Base-by-base conservation (phyloP, 2,329 filamentous ascomycete genomes). In the Alternaria tenuissima region DNA sequence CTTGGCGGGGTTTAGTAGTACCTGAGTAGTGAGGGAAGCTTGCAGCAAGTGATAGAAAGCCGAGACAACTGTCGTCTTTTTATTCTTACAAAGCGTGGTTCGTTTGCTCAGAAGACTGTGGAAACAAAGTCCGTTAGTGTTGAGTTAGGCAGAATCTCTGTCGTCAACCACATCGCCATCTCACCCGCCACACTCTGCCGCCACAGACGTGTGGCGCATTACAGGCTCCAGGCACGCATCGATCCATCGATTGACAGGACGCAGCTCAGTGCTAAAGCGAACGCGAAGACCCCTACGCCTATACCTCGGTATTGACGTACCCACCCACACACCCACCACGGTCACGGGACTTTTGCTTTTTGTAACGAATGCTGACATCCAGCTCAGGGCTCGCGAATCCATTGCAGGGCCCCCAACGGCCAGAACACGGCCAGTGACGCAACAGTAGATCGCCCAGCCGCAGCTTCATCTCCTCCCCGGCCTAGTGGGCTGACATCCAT, bases 81-180 rank as follows among this genome's bases (percentile, higher is more conserved):
- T 52, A 24, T 43, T 7, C 12, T 32, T 36, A 34, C 34, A 34
- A 18, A 30, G 26, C 16, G 46, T 18, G 39, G 12, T 22, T 34
- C 32, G 62, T 63, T 55, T 62, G 61, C 55, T 58, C 57, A 57
- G 64, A 66, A 72, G 66, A 66, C 61, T 62, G 66, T 72, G 67
- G 65, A 70, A 70, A 46, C 38, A 36, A 14, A 22, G 43, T 41
- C 46, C 32, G 26, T 24, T 41, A 32, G 38, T 32, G 26, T 12
- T 41, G 30, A 24, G 46, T 22, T 57, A 48, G 57, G 52, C 55
- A 58, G 55, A 53, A 36, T 39, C 41, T 54, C 52, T 34, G 48
- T 53, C 48, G 38, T 54, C 43, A 26, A 51, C 55, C 34, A 42
- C 28, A 26, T 24, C 49, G 18, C n/a, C 42, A 30, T 26, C 9